These are phyloP conservation scores for Backusella macrospora DNA, from an alignment of 192 early-diverging fungal species.

Conservation along the genomic window DNA sequence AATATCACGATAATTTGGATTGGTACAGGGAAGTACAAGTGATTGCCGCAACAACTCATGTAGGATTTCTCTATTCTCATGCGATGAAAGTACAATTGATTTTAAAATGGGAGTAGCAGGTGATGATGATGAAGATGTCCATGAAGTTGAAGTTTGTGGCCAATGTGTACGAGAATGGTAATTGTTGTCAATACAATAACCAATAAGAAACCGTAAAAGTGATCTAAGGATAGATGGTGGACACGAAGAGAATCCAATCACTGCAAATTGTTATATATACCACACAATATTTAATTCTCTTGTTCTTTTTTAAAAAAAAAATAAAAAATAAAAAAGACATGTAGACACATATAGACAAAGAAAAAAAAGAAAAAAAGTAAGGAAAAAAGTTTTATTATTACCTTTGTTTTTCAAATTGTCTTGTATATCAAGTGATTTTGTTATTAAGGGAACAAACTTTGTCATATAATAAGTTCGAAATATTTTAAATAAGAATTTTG, in stretches of 20 bases:
- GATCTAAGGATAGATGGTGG: constrained; percentile 68
- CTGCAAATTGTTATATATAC: not conserved
- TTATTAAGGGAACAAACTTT: constrained; percentile 70
- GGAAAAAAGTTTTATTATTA: constrained; percentile 22
- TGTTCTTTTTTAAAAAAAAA: too few relatives aligned
- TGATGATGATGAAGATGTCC: constrained; percentile 48
- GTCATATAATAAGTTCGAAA: constrained; percentile 68
- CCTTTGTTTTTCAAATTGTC: constrained; percentile 22
- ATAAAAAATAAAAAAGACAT: constrained; percentile 8
- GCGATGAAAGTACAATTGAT: constrained; percentile 57
- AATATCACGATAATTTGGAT: constrained; percentile 64
- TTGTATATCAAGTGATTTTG: constrained; percentile 46
- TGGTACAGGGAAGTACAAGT: constrained; percentile 58
- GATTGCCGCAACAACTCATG: constrained; percentile 79
- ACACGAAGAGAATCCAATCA: constrained; percentile 67
- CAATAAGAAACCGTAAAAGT: constrained; percentile 68
- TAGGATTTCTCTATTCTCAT: constrained; percentile 70
- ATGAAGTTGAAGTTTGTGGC: constrained; percentile 18
- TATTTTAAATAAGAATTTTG: constrained; percentile 72
- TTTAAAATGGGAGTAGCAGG: constrained; percentile 65
- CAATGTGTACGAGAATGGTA: constrained; percentile 35
- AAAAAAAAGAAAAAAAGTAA: constrained; percentile 15
- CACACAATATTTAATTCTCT: not conserved
- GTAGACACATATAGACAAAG: too few relatives aligned
- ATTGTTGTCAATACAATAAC: constrained; percentile 64